phyloP scores from a whole-genome alignment of 1,139 yeast genomes.

The Suhomyces guaymorum region DNA sequence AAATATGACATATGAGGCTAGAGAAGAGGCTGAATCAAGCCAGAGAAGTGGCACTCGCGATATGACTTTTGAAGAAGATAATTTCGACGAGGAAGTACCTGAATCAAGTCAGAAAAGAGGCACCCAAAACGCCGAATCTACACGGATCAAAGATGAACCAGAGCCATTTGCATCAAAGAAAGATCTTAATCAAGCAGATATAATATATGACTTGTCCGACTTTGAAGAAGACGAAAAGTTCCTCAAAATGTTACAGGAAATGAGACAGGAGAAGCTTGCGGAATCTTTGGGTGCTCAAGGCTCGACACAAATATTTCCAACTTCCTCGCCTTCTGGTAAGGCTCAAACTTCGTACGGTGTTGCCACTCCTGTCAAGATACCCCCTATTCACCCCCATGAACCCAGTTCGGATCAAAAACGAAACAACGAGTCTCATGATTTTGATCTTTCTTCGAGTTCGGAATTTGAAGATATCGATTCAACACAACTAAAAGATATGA shows the following conservation, averaged over 20 bases:
- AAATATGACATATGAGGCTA: no score
- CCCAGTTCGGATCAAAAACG: constrained; percentile 2
- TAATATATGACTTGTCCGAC: constrained; percentile 29
- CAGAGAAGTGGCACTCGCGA: no score
- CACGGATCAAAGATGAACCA: constrained; percentile 6
- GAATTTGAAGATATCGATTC: constrained; percentile 21
- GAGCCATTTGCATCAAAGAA: constrained; percentile 7
- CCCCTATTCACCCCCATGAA: no score
- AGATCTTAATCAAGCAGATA: constrained; percentile 14
- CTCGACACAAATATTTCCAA: neutral
- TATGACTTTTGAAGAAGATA: no score
- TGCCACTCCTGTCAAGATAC: no score
- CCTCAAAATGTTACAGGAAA: constrained; percentile 17
- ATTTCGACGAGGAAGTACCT: no score
- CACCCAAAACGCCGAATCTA: no score
- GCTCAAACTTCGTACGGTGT: no score
- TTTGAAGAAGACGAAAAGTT: constrained; percentile 29
- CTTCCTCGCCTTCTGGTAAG: neutral
- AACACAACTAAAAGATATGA: neutral
- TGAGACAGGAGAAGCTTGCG: constrained; percentile 5
- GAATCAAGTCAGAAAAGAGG: no score
- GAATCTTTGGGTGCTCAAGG: neutral
- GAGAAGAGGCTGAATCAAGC: no score
- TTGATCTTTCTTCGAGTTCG: constrained; percentile 20
- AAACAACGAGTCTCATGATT: constrained; percentile 15